phyloP scores from a whole-genome alignment of 2,329 filamentous ascomycete genomes.

The Beauveria medogensis region DNA sequence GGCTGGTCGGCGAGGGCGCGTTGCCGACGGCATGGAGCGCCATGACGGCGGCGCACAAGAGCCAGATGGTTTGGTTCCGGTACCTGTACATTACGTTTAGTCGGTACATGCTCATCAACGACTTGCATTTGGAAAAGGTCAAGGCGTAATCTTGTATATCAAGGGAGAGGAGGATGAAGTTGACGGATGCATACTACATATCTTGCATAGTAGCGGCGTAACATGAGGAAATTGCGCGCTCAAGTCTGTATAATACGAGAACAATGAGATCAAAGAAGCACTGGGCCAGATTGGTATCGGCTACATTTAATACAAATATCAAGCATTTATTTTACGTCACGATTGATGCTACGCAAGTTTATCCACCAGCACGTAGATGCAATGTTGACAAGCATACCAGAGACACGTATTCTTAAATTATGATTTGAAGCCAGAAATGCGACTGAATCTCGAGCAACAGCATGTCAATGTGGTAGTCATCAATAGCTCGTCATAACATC shows the following conservation, averaged over 20 bases:
- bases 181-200: neutral
- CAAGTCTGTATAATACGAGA: slow-evolving; percentile 4
- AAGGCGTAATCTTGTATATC: slow-evolving; percentile 7
- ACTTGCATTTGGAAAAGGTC: slow-evolving; percentile 53
- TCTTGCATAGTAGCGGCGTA: neutral
- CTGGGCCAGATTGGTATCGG: neutral
- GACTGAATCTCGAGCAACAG: neutral
- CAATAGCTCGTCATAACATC: neutral
- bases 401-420: neutral
- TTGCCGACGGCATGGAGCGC: slow-evolving; percentile 61
- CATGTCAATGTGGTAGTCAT: neutral
- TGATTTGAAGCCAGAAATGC: too few relatives aligned
- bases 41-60: slow-evolving; percentile 85
- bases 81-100: slow-evolving; percentile 91
- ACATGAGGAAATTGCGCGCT: neutral
- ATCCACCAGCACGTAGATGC: neutral
- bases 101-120: slow-evolving; percentile 93
- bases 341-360: neutral
- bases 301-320: neutral
- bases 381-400: neutral
- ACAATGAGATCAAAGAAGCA: slow-evolving; percentile 9
- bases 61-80: slow-evolving; percentile 98
- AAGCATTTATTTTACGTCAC: neutral
- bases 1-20: slow-evolving; percentile 50
- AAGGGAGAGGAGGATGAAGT: neutral